Conservation (phyloP, 1,139 yeast species). For the Geotrichum carabidarum region DNA sequence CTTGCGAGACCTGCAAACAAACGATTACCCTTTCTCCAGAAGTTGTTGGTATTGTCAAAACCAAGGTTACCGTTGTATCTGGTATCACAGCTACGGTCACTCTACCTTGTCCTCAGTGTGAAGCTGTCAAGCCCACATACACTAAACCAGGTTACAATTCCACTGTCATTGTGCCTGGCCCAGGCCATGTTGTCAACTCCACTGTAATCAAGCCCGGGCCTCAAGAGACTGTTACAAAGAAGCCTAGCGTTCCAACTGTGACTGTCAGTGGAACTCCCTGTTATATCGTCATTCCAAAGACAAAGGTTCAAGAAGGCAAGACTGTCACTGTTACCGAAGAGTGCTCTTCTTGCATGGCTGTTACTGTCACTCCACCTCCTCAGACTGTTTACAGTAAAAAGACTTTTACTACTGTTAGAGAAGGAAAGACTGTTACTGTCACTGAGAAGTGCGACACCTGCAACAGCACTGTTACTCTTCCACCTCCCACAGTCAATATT, state of each 20-base stretch:
- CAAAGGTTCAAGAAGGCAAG: not conserved
- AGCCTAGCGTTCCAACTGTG: not conserved
- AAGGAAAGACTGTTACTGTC: slow-evolving; percentile 2
- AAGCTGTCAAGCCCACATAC: slow-evolving; percentile 6
- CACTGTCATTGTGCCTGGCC: not conserved
- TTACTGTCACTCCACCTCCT: slow-evolving; percentile 9
- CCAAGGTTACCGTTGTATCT: slow-evolving; percentile 1
- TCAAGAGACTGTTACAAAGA: not conserved
- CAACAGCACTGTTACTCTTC: slow-evolving; percentile 7
- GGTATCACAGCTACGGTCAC: slow-evolving; percentile 5
- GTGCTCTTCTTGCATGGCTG: not conserved
- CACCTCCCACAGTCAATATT: slow-evolving; percentile 1
- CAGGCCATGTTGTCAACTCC: not conserved
- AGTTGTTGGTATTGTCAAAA: slow-evolving; percentile 8
- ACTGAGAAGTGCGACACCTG: slow-evolving; percentile 12
- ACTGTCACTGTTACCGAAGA: slow-evolving; percentile 3
- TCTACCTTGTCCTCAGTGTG: slow-evolving; percentile 8
- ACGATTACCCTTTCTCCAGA: slow-evolving; percentile 6
- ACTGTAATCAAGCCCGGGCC: not conserved
- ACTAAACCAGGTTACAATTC: not conserved
- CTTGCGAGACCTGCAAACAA: not conserved
- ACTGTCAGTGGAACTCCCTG: not conserved
- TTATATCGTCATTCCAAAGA: not conserved
- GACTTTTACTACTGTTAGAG: not conserved
- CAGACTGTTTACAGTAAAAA: not conserved